These are phyloP conservation scores for Populus hybrid DNA, from an alignment of 441 rosid species.

Conservation along the genomic window DNA sequence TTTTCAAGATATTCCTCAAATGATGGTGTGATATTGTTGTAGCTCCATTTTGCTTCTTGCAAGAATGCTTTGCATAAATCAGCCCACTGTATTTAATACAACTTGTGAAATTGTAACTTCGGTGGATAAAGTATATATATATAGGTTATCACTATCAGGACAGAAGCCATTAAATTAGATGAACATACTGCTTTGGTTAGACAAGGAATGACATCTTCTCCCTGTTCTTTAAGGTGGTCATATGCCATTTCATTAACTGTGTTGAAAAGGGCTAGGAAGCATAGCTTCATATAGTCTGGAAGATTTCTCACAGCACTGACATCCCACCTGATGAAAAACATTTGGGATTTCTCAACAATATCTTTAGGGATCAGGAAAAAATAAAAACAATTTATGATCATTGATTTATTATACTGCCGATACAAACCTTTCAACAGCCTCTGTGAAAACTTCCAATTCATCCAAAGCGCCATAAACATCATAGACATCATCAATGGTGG, in stretches of 20 bases:
- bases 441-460: slow-evolving; percentile 34
- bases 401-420: neutral
- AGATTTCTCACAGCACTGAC: slow-evolving; percentile 25
- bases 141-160: too few relatives aligned
- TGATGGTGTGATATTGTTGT: slow-evolving; percentile 23
- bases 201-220: slow-evolving; percentile 22
- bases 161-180: neutral
- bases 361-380: neutral
- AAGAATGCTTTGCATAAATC: slow-evolving; percentile 39
- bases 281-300: slow-evolving; percentile 41
- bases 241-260: slow-evolving; percentile 43
- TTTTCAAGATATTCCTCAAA: slow-evolving; percentile 36
- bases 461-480: slow-evolving; percentile 23
- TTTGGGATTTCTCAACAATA: neutral
- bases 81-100: slow-evolving; percentile 28
- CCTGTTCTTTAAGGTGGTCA: slow-evolving; percentile 30
- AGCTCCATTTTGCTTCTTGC: slow-evolving; percentile 42
- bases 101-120: neutral
- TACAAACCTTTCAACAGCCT: slow-evolving; percentile 30
- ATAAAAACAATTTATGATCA: neutral
- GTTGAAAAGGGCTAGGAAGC: slow-evolving; percentile 40
- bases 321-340: slow-evolving; percentile 36
- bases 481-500: slow-evolving; percentile 36
- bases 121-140: too few relatives aligned
- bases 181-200: slow-evolving; percentile 29